Base-by-base conservation (phyloP, 2,329 filamentous ascomycete genomes). In the Cladophialophora psammophila region DNA sequence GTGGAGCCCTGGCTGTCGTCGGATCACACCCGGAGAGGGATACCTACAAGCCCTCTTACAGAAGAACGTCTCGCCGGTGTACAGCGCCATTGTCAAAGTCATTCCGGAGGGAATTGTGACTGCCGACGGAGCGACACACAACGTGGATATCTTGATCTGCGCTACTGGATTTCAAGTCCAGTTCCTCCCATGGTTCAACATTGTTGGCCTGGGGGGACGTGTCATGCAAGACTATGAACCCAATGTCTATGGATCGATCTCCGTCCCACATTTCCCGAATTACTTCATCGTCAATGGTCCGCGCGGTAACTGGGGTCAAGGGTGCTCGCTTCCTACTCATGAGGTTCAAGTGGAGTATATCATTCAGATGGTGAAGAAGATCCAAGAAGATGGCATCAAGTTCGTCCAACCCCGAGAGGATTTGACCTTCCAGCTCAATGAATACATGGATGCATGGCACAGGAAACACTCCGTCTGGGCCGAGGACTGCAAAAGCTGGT, bases 21-120 rank as follows among this genome's bases (percentile, higher is more conserved):
- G 84, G 0, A 71, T 84, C 18, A 84, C 84, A 0, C 84, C 84
- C 1, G 83, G 83, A 0, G 80, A 81, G 12, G 82, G 83, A 0
- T 86, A 84, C 71, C 79, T 86, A 10, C 81, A 85, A 71, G 81
- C 84, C 0, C 72, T 83, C 3, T 74, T 75, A 3, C 60, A 81
- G 18, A 63, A 69, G 6, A 74, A 76, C 42, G 73, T 74, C 7
- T 64, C 65, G 7, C 69, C 67, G 13, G 68, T 73, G 31, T 65
- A 63, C 5, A 77, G 78, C 1, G 76, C 79, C 0, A 84, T 86
- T 65, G 72, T 71, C 1, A 69, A 74, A 2, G 77, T 84, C 31
- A 78, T 75, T 0, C 71, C 73, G 1, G 75, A 67, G 0, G 83
- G 82, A 0, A 78, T 85, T 52, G 61, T 75, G 8, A 76, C 78